Evolutionary conservation across 768 basidiomycete genomes (phyloP).

Genomic region (Suillus spraguei): DNA sequence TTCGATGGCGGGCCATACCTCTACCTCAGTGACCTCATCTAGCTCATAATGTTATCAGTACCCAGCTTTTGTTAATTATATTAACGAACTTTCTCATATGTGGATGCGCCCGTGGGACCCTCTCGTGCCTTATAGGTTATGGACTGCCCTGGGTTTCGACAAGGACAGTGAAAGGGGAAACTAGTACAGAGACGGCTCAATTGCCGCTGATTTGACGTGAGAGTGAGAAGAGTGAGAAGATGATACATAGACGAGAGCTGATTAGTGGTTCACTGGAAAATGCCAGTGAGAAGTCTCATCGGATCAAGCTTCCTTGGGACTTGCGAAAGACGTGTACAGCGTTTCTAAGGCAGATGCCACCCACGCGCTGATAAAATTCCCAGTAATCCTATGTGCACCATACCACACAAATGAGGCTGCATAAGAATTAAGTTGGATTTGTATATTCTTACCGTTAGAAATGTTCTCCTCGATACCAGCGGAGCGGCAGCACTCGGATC

Average conservation of each 20-base stretch:
- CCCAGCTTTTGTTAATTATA: background rate
- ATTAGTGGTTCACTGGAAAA: background rate
- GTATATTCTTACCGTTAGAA: too few relatives aligned
- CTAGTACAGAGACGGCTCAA: background rate
- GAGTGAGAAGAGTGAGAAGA: background rate
- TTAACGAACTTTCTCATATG: slow-evolving; percentile 7
- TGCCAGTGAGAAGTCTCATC: background rate
- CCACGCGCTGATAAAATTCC: background rate
- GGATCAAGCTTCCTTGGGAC: background rate
- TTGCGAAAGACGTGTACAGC: background rate
- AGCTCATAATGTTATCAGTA: background rate
- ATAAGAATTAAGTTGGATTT: too few relatives aligned
- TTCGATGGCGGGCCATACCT: background rate
- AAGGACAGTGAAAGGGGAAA: background rate
- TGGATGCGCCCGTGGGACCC: background rate
- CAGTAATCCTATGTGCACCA: too few relatives aligned
- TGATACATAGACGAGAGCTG: background rate
- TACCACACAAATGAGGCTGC: too few relatives aligned
- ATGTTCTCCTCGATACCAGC: too few relatives aligned
- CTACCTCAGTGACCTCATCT: background rate
- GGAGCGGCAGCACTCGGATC: background rate
- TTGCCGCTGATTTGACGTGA: background rate
- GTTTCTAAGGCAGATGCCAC: background rate
- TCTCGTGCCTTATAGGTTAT: background rate
- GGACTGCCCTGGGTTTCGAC: background rate